Percentiles rank a stretch among this genome's conserved stretches.
Evolutionary conservation across 2,329 filamentous ascomycete genomes (phyloP).

Genomic region (Chaetomium olivaceum): DNA sequence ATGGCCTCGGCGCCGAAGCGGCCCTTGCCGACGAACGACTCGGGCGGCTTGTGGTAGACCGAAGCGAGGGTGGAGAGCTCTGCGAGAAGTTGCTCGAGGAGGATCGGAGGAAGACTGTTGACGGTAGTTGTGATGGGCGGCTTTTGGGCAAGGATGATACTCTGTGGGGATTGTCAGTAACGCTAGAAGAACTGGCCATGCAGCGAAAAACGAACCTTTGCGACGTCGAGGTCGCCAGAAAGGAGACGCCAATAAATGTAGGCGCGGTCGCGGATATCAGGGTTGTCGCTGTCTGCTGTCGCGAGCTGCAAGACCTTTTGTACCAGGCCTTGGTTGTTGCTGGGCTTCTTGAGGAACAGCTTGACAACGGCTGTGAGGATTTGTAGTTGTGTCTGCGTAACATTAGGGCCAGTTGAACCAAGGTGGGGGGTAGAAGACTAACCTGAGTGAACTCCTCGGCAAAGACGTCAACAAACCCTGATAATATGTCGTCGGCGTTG

Average conservation of each 20-base stretch:
- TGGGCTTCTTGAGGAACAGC: conserved; percentile 93
- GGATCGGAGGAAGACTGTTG: conserved; percentile 75
- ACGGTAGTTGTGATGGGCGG: conserved; percentile 94
- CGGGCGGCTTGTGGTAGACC: conserved; percentile 96
- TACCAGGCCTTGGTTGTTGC: conserved; percentile 85
- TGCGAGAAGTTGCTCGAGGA: conserved; percentile 85
- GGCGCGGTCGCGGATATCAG: conserved; percentile 92
- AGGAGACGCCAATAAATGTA: conserved; percentile 98
- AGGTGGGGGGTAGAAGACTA: conserved; percentile 34
- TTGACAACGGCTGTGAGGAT: conserved; percentile 97
- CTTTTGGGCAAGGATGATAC: conserved; percentile 89
- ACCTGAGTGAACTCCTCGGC: conserved; percentile 95
- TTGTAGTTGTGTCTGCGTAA: conserved; percentile 82
- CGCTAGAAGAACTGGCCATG: neutral
- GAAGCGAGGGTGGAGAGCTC: conserved; percentile 95
- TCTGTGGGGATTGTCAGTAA: conserved; percentile 49
- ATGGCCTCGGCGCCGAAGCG: conserved; percentile 92
- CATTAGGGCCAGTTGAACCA: conserved; percentile 19
- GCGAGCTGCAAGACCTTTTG: conserved; percentile 92
- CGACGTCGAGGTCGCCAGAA: conserved; percentile 85
- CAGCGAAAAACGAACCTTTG: conserved; percentile 65
- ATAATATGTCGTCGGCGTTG: conserved; percentile 93
- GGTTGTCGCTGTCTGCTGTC: conserved; percentile 94
- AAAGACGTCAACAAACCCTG: conserved; percentile 89
- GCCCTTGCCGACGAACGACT: conserved; percentile 96